Percentiles rank a stretch among this genome's conserved stretches.
These are phyloP conservation scores for Coelastrella sp. DNA, from an alignment of 139 green algal genomes.

Conservation along the genomic window DNA sequence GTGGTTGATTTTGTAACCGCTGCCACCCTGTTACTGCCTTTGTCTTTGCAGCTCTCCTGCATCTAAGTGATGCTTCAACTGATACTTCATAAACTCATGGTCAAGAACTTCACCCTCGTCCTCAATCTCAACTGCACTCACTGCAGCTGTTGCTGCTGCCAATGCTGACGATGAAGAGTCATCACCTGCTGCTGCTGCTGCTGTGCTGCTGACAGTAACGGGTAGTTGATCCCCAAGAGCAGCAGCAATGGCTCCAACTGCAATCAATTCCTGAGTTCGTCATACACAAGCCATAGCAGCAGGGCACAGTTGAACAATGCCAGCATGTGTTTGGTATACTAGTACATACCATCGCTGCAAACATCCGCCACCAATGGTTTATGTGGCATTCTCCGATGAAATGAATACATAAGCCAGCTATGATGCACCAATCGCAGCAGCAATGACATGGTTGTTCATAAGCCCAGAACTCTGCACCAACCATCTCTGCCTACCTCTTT, in stretches of 20 bases:
- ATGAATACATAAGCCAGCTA: too few relatives aligned
- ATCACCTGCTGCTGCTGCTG: neutral
- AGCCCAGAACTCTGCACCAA: too few relatives aligned
- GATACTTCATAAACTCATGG: conserved; percentile 20
- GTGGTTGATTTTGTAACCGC: too few relatives aligned
- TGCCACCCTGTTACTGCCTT: too few relatives aligned
- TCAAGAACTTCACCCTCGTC: conserved; percentile 27
- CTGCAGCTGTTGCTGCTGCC: neutral
- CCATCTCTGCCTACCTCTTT: conserved; percentile 21
- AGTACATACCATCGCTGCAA: too few relatives aligned
- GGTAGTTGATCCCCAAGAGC: neutral
- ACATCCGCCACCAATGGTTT: too few relatives aligned
- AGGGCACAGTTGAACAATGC: neutral
- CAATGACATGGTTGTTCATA: too few relatives aligned
- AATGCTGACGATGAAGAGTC: too few relatives aligned
- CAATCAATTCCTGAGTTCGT: conserved; percentile 27
- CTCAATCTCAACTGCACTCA: neutral
- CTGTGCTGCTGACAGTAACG: too few relatives aligned
- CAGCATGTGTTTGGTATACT: neutral
- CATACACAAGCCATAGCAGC: neutral
- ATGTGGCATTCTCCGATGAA: too few relatives aligned
- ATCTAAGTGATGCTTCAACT: conserved; percentile 53
- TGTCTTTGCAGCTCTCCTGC: conserved; percentile 8
- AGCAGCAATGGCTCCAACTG: conserved; percentile 19
- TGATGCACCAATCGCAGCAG: too few relatives aligned